Conservation (phyloP, 805 yeast species). For the Candida patagonica region DNA sequence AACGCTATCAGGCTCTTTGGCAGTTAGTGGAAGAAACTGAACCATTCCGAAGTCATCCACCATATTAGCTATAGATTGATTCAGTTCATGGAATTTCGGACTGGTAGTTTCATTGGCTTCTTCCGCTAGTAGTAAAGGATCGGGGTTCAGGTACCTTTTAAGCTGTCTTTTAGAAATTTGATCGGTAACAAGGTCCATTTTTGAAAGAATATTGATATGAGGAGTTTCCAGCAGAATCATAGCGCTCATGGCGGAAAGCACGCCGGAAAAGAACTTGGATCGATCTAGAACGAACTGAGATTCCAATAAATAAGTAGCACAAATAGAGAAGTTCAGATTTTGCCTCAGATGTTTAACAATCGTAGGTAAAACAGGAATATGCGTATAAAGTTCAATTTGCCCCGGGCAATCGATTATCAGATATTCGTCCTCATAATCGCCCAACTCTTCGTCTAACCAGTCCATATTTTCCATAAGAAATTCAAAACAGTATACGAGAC, state of each 20-base stretch:
- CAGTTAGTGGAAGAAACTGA: slow-evolving; percentile 84
- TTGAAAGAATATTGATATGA: slow-evolving; percentile 82
- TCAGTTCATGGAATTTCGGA: slow-evolving; percentile 61
- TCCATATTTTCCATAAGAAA: slow-evolving; percentile 78
- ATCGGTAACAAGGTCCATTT: slow-evolving; percentile 76
- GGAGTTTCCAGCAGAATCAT: slow-evolving; percentile 94
- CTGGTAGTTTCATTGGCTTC: slow-evolving; percentile 42
- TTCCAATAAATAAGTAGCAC: slow-evolving; percentile 88
- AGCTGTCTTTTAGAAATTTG: slow-evolving; percentile 66
- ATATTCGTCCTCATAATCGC: slow-evolving; percentile 91
- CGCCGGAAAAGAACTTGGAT: slow-evolving; percentile 91
- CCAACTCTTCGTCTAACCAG: slow-evolving; percentile 96
- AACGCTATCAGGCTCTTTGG: slow-evolving; percentile 65
- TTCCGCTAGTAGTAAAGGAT: slow-evolving; percentile 63
- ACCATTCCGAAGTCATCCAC: slow-evolving; percentile 99
- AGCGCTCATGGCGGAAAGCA: slow-evolving; percentile 94
- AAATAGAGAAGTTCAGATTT: slow-evolving; percentile 71
- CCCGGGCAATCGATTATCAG: slow-evolving; percentile 96
- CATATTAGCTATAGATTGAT: slow-evolving; percentile 73
- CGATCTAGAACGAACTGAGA: slow-evolving; percentile 90
- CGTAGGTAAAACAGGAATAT: slow-evolving; percentile 85
- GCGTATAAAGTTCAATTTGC: slow-evolving; percentile 90
- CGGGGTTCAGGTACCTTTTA: slow-evolving; percentile 83
- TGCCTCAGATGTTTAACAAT: slow-evolving; percentile 77
- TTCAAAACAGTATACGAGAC: slow-evolving; percentile 86